Evolutionary conservation across 805 yeast genomes (phyloP).

Genomic region (Hyphopichia homilentoma): DNA sequence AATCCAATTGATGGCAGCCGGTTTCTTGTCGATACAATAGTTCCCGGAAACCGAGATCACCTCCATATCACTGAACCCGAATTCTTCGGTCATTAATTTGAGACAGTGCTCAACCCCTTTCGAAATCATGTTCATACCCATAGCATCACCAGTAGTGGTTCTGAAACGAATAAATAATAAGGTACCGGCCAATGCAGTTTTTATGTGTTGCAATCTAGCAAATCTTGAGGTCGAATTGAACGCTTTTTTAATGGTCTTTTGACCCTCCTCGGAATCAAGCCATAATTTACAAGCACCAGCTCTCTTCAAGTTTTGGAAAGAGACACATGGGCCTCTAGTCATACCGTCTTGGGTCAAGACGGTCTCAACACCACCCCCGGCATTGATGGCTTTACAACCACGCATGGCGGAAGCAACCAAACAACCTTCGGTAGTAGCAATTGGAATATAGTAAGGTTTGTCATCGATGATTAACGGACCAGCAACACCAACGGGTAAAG

Average conservation of each 20-base stretch:
- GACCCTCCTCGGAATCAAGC: constrained; percentile 96
- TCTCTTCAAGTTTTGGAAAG: constrained; percentile 75
- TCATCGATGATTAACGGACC: constrained; percentile 95
- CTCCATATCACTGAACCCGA: constrained; percentile 93
- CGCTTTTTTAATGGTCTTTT: constrained; percentile 72
- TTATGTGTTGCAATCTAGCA: constrained; percentile 87
- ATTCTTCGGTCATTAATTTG: constrained; percentile 77
- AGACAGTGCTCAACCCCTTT: constrained; percentile 93
- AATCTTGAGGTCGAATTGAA: constrained; percentile 96
- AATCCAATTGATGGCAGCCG: constrained; percentile 98
- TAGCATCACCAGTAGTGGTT: constrained; percentile 99
- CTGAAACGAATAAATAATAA: constrained; percentile 85
- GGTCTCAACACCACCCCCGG: constrained; percentile 94
- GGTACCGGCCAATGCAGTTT: constrained; percentile 93
- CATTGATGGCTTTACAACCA: constrained; percentile 96
- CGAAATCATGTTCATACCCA: constrained; percentile 99
- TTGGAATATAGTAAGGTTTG: constrained; percentile 84
- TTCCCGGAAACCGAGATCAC: constrained; percentile 93
- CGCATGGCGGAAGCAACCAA: constrained; percentile 98
- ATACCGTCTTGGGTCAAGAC: constrained; percentile 94
- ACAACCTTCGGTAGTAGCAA: constrained; percentile 99
- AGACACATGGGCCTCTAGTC: constrained; percentile 99
- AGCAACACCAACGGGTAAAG: constrained; percentile 95
- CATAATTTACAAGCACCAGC: constrained; percentile 94
- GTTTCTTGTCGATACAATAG: constrained; percentile 95